A percentile compares a stretch with the other conserved stretches of the same genome.
These are phyloP conservation scores for Lachnellula cervina DNA, from an alignment of 2,329 filamentous ascomycete species.

Conservation along the genomic window DNA sequence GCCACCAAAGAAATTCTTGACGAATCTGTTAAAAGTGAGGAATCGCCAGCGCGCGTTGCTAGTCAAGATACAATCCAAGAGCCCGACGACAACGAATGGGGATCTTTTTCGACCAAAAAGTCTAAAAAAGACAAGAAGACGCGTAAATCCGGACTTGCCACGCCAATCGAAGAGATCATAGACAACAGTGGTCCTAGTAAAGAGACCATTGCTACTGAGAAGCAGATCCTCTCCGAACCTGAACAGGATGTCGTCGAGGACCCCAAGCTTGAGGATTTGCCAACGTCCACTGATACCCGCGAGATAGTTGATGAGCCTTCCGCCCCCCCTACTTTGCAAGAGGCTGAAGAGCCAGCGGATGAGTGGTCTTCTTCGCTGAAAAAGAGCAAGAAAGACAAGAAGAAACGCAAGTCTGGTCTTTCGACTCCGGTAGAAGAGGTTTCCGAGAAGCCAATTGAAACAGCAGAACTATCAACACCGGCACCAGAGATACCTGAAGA, in stretches of 20 bases:
- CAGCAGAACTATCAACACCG: not conserved
- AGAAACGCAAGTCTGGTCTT: conserved; percentile 14
- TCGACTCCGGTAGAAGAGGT: conserved; percentile 11
- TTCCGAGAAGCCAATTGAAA: not conserved
- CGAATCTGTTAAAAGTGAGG: not conserved
- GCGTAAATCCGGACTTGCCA: conserved; percentile 1
- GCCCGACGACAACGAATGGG: conserved; percentile 1
- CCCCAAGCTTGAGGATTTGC: not conserved
- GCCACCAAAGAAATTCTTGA: not conserved
- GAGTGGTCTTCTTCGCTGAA: conserved; percentile 17
- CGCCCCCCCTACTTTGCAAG: not conserved
- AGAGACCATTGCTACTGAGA: not conserved
- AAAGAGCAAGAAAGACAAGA: conserved; percentile 25
- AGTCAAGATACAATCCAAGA: not conserved
- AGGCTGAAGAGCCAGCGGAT: conserved; percentile 4
- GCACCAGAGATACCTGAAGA: not conserved
- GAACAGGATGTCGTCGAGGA: not conserved
- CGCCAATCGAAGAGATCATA: not conserved
- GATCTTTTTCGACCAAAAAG: conserved; percentile 2
- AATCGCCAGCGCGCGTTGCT: not conserved
- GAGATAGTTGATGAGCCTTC: conserved; percentile 1
- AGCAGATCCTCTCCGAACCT: not conserved
- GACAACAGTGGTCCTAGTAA: not conserved
- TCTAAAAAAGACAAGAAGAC: conserved; percentile 13
- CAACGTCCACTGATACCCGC: not conserved